A percentile compares a stretch with the other conserved stretches of the same genome.
These are phyloP conservation scores for Solanum hybrid DNA, from an alignment of 305 asterid genomes.

Conservation along the genomic window DNA sequence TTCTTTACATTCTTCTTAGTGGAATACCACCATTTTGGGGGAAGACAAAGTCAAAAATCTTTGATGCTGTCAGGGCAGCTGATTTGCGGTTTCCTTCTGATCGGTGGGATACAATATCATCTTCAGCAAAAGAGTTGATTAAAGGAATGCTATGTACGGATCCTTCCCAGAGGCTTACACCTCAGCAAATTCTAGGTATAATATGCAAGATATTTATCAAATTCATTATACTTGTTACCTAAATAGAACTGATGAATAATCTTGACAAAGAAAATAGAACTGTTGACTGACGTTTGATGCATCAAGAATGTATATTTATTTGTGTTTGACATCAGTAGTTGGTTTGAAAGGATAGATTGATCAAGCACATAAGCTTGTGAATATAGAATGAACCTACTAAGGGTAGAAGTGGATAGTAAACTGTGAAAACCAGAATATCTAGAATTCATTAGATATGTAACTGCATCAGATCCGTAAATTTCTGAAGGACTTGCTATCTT, in stretches of 20 bases:
- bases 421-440: not conserved
- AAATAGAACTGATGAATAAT: not conserved
- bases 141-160: slow-evolving; percentile 58
- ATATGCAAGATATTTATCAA: not conserved
- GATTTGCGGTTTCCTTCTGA: slow-evolving; percentile 50
- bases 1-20: slow-evolving; percentile 72
- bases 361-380: not conserved
- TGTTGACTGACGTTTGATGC: not conserved
- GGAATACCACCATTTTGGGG: slow-evolving; percentile 85
- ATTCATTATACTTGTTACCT: not conserved
- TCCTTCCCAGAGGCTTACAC: slow-evolving; percentile 51
- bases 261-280: not conserved
- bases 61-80: slow-evolving; percentile 66
- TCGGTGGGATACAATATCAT: slow-evolving; percentile 49
- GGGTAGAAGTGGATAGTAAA: not conserved
- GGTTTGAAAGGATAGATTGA: not conserved
- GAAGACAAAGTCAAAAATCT: slow-evolving; percentile 58
- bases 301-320: not conserved
- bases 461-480: not conserved
- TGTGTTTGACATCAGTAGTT: not conserved
- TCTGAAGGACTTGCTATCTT: not conserved
- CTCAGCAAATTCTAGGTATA: slow-evolving; percentile 62
- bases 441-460: not conserved
- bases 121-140: slow-evolving; percentile 57
- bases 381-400: not conserved